Evolutionary conservation across 2,329 filamentous ascomycete genomes (phyloP).

Genomic region (Penicillium brasilianum): DNA sequence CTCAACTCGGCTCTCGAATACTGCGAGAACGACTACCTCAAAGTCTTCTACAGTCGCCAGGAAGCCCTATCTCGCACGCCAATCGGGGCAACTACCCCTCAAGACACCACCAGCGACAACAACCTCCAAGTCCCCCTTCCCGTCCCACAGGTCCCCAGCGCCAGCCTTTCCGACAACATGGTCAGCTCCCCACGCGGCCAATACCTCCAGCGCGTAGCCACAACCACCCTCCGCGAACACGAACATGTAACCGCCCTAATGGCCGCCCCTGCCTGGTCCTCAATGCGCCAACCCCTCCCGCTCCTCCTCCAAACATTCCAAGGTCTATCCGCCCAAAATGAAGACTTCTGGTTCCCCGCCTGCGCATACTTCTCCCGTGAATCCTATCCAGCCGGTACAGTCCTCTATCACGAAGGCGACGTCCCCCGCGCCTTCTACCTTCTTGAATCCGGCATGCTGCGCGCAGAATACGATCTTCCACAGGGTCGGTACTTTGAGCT

Average conservation of each 20-base stretch:
- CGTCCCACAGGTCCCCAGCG: slow-evolving; percentile 19
- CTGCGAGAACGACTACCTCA: slow-evolving; percentile 92
- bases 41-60: slow-evolving; percentile 74
- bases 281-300: slow-evolving; percentile 86
- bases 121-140: slow-evolving; percentile 36
- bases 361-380: slow-evolving; percentile 74
- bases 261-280: slow-evolving; percentile 73
- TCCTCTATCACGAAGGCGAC: slow-evolving; percentile 80
- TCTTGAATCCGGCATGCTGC: slow-evolving; percentile 83
- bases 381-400: slow-evolving; percentile 69
- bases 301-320: slow-evolving; percentile 96
- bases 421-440: slow-evolving; percentile 84
- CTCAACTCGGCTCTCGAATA: slow-evolving; percentile 92
- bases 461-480: slow-evolving; percentile 87
- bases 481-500: slow-evolving; percentile 89
- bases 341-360: slow-evolving; percentile 92
- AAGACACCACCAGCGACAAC: slow-evolving; percentile 6
- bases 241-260: slow-evolving; percentile 62
- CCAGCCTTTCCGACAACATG: slow-evolving; percentile 54
- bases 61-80: slow-evolving; percentile 50
- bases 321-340: slow-evolving; percentile 80
- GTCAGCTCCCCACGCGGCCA: slow-evolving; percentile 79
- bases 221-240: slow-evolving; percentile 66
- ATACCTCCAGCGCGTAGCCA: slow-evolving; percentile 79
- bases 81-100: slow-evolving; percentile 10